phyloP scores from a whole-genome alignment of 345 rosid genomes.

The Aquilaria malaccensis region DNA sequence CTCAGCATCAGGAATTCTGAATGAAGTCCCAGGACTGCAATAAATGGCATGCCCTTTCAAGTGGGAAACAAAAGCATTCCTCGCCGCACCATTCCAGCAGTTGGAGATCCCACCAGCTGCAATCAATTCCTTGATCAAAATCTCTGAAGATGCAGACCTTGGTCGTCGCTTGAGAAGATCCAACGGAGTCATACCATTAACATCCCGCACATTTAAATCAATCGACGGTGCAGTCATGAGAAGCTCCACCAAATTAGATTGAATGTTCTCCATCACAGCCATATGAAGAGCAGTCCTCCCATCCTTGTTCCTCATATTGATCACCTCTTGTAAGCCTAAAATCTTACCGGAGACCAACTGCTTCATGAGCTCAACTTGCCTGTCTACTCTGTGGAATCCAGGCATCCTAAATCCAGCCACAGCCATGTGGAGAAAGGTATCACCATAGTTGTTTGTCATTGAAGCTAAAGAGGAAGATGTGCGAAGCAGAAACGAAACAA shows the following conservation, averaged over 20 bases:
- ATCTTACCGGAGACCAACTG: conserved; percentile 34
- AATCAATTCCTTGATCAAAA: conserved; percentile 67
- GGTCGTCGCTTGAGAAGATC: conserved; percentile 76
- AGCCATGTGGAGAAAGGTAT: conserved; percentile 83
- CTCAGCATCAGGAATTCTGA: conserved; percentile 80
- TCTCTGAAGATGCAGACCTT: conserved; percentile 55
- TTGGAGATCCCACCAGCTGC: conserved; percentile 76
- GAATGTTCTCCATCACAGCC: conserved; percentile 66
- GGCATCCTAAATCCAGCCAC: conserved; percentile 68
- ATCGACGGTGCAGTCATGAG: conserved; percentile 52
- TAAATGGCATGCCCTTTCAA: conserved; percentile 51
- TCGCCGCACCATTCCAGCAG: conserved; percentile 24
- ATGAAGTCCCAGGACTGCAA: conserved; percentile 79
- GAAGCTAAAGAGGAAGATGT: conserved; percentile 41
- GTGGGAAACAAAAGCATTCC: conserved; percentile 37
- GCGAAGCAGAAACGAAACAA: conserved; percentile 44
- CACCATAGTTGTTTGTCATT: conserved; percentile 46
- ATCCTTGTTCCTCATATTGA: conserved; percentile 56
- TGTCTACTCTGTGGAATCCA: conserved; percentile 70
- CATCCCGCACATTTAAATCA: conserved; percentile 57
- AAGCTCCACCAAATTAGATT: conserved; percentile 55
- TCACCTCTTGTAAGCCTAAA: conserved; percentile 33
- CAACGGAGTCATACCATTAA: conserved; percentile 65
- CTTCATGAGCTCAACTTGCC: conserved; percentile 67
- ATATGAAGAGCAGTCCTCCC: conserved; percentile 80